A percentile compares a stretch with the other conserved stretches of the same genome.
These are phyloP conservation scores for Verticillium dahliae DNA, from an alignment of 2,329 filamentous ascomycete species.

Conservation along the genomic window DNA sequence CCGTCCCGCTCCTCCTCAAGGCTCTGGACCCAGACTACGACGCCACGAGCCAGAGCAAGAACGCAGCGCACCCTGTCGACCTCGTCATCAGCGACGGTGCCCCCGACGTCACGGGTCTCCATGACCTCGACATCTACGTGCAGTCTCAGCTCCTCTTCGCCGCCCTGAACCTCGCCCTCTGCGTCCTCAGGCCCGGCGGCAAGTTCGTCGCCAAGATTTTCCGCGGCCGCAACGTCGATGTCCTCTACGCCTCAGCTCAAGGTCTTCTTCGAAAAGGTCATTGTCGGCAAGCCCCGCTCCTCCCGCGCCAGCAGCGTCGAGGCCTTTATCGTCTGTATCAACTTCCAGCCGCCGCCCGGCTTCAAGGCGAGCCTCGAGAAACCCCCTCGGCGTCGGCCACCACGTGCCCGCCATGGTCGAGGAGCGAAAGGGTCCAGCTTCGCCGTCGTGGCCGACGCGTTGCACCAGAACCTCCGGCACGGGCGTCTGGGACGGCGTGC, in stretches of 20 bases:
- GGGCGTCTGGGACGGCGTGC: conserved; percentile 32
- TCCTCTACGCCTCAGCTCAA: conserved; percentile 92
- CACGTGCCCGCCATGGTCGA: conserved; percentile 44
- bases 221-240: conserved; percentile 86
- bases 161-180: conserved; percentile 86
- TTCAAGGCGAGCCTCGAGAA: conserved; percentile 71
- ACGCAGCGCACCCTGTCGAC: conserved; percentile 74
- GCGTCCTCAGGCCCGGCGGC: conserved; percentile 85
- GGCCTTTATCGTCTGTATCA: conserved; percentile 91
- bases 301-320: conserved; percentile 95
- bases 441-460: conserved; percentile 32
- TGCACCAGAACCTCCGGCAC: conserved; percentile 39
- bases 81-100: conserved; percentile 93
- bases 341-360: conserved; percentile 72
- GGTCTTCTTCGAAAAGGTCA: conserved; percentile 79
- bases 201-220: conserved; percentile 99
- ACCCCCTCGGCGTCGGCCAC: conserved; percentile 62
- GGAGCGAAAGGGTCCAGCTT: conserved; percentile 29
- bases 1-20: conserved; percentile 79
- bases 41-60: conserved; percentile 34
- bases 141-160: conserved; percentile 94
- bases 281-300: conserved; percentile 88
- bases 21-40: conserved; percentile 73
- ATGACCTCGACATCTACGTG: conserved; percentile 97
- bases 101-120: conserved; percentile 91